Conservation (phyloP, 208 protist species). For the Plasmodiophora brassicae region DNA sequence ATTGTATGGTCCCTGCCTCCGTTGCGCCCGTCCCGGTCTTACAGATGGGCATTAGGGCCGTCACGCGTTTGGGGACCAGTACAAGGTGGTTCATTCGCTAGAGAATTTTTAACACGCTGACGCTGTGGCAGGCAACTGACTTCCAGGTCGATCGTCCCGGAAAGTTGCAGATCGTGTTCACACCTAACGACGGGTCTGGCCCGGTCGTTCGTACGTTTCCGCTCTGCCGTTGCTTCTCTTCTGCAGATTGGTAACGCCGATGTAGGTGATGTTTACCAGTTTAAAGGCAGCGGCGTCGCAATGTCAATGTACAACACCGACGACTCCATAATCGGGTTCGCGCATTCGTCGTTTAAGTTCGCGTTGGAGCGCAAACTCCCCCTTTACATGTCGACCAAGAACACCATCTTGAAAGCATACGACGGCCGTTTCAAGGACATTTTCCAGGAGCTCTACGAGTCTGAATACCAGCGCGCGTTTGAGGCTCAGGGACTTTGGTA, state of each 20-base stretch:
- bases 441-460: slow-evolving; percentile 86
- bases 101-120: not conserved
- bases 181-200: slow-evolving; percentile 2
- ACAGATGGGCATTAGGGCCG: too few species aligned
- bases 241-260: too few species aligned
- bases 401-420: slow-evolving; percentile 95
- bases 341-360: slow-evolving; percentile 82
- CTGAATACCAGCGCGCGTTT: slow-evolving; percentile 74
- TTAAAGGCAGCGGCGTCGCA: slow-evolving; percentile 37
- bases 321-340: slow-evolving; percentile 87
- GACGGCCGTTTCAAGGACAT: slow-evolving; percentile 91
- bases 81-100: slow-evolving; percentile 45
- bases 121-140: too few species aligned
- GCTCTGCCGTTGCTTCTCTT: slow-evolving; percentile 31
- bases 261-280: too few species aligned
- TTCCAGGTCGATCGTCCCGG: not conserved
- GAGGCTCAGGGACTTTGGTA: slow-evolving; percentile 78
- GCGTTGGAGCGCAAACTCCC: slow-evolving; percentile 73
- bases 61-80: slow-evolving; percentile 49
- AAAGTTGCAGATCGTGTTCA: slow-evolving; percentile 35
- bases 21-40: too few species aligned
- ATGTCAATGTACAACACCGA: slow-evolving; percentile 52
- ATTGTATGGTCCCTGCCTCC: too few species aligned
- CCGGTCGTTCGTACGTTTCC: not conserved
- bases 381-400: slow-evolving; percentile 74